Evolutionary conservation across 345 rosid genomes (phyloP), one percentile per base, ranked within the genome.

Genomic region (Heritiera fomes): DNA sequence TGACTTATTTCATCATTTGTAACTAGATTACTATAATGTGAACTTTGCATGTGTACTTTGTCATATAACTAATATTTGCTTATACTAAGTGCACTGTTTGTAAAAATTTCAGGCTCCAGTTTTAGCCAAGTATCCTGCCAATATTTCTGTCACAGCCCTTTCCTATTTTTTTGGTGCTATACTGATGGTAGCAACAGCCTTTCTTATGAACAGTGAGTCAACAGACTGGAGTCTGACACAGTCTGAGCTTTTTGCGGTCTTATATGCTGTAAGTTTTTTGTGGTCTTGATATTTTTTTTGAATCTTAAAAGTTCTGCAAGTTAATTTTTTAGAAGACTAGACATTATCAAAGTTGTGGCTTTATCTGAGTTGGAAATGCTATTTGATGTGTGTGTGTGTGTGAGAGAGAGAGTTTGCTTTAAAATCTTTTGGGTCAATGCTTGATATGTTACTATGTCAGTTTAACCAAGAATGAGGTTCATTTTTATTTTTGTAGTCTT

Each of bases 131-230:
- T 93, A 93, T 84, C 98, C 97, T 7, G 91, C 97, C 80, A 92
- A 83, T 85, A 84, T 95, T 77, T 92, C 97, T 3, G 94, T 95
- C 79, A 86, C 92, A 40, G 98, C 98, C 38, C 75, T 75, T 88
- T 89, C 98, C 43, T 95, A 93, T 88, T 84, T 86, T 66, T 95
- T 91, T 73, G 98, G 98, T 64, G 88, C 97, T 62, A 3, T 87
- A 34, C 86, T 92, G 58, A 90, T 93, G 94, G 95, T 90, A 66
- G 76, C 80, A 78, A 85, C 92, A 58, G 90, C 97, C 61, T 81
- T 91, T 88, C 87, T 91, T 84, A 41, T 80, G 84, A 90, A 84
- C 23, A 87, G 83, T 50, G 95, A 90, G 75, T 87, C 98, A 72
- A 86, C 91, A 78, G 91, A 89, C 61, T 95, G 97, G 98, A 88